Conservation (phyloP, 495 filamentous ascomycete genomes). For the Neurospora discreta region DNA sequence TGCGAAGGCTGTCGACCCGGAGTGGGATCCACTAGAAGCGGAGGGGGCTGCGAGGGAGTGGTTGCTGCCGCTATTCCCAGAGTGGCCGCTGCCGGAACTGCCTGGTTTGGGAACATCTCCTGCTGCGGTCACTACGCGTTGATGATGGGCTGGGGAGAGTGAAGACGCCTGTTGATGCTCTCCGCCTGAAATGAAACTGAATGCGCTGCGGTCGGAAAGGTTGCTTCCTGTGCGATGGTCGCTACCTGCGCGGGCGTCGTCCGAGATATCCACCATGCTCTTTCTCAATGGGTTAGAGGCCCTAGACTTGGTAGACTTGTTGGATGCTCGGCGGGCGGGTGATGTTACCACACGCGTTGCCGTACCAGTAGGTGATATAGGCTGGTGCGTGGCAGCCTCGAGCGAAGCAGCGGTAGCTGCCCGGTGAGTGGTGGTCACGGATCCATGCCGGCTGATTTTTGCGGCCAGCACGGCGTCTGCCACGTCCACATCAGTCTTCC, state of each 20-base stretch:
- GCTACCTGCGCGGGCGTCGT: slow-evolving; percentile 24
- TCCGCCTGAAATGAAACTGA: slow-evolving; percentile 18
- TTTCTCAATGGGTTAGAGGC: background rate
- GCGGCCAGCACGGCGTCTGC: slow-evolving; percentile 35
- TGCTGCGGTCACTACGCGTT: slow-evolving; percentile 13
- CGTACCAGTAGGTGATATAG: background rate
- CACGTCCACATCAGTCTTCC: slow-evolving; percentile 50
- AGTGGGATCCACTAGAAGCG: background rate
- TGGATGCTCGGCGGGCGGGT: slow-evolving; percentile 8
- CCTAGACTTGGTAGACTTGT: background rate
- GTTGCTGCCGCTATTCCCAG: slow-evolving; percentile 22
- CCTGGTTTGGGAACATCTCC: slow-evolving; percentile 8
- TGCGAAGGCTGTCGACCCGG: background rate
- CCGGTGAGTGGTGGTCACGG: slow-evolving; percentile 7
- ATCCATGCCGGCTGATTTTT: slow-evolving; percentile 10
- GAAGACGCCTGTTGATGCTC: background rate
- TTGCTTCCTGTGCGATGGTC: slow-evolving; percentile 27
- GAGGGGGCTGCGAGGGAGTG: slow-evolving; percentile 1
- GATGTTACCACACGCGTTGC: slow-evolving; percentile 1
- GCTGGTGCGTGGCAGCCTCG: background rate
- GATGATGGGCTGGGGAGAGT: background rate
- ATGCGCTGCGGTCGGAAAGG: slow-evolving; percentile 30
- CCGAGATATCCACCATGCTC: slow-evolving; percentile 3
- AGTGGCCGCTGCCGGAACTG: slow-evolving; percentile 1
- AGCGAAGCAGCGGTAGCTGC: background rate